These are phyloP conservation scores for Cinnamomum micranthum DNA, from an alignment of 164 flowering plant genomes.

Conservation along the genomic window DNA sequence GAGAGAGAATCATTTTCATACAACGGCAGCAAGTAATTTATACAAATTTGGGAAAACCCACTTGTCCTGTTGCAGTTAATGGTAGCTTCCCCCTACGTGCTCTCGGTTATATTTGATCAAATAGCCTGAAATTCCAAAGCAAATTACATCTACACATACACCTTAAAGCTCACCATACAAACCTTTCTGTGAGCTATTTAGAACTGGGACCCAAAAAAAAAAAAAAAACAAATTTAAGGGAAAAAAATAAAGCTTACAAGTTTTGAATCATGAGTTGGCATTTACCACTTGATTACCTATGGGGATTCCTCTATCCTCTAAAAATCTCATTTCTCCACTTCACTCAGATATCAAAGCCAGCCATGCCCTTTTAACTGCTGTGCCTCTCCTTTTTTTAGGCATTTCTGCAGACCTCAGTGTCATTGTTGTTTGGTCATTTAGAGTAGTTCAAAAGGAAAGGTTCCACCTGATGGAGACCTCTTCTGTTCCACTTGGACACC, in stretches of 20 bases:
- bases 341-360: neutral
- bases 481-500: neutral
- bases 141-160: conserved; percentile 15
- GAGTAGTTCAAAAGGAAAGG: neutral
- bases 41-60: neutral
- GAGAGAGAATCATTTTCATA: neutral
- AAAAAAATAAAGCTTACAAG: conserved; percentile 1
- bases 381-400: neutral
- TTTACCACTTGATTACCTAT: neutral
- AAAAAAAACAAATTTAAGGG: neutral
- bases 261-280: neutral
- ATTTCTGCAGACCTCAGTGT: neutral
- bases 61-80: neutral
- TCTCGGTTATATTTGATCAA: neutral
- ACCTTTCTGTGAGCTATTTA: conserved; percentile 7
- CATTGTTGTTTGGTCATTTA: neutral
- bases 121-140: neutral
- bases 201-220: no score
- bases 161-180: conserved; percentile 11
- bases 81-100: neutral
- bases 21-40: neutral
- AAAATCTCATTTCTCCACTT: neutral
- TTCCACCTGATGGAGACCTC: neutral
- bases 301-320: neutral
- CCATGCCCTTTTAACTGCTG: neutral